Evolutionary conservation across 352 stramenopile genomes (phyloP).

Genomic region (Pythium brachiatum): DNA sequence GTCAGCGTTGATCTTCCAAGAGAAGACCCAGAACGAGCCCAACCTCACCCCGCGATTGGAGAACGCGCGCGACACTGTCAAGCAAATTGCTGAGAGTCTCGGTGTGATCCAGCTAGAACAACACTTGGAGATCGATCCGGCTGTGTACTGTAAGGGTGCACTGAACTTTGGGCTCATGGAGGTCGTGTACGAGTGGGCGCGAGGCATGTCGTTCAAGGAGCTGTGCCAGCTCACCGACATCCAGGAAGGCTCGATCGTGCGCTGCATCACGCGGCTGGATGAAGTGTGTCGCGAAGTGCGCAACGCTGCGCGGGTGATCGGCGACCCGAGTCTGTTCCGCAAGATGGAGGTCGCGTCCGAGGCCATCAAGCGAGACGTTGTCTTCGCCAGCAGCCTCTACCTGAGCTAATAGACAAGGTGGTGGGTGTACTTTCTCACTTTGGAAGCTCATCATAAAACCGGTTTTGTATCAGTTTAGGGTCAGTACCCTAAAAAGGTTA

Average conservation of each 20-base stretch:
- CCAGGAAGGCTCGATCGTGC: conserved; percentile 97
- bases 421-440: neutral
- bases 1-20: conserved; percentile 96
- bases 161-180: conserved; percentile 96
- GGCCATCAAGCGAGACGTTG: conserved; percentile 97
- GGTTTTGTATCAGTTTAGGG: neutral
- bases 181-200: conserved; percentile 98
- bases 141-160: conserved; percentile 88
- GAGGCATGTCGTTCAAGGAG: conserved; percentile 96
- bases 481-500: neutral
- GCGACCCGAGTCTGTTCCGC: conserved; percentile 94
- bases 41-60: conserved; percentile 71
- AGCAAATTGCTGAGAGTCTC: conserved; percentile 76
- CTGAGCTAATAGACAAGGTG: conserved; percentile 41
- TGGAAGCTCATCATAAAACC: neutral
- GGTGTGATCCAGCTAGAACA: conserved; percentile 82
- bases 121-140: conserved; percentile 86
- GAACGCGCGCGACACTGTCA: conserved; percentile 84
- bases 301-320: conserved; percentile 92
- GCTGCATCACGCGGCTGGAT: conserved; percentile 96
- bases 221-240: conserved; percentile 95
- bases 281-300: conserved; percentile 97
- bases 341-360: conserved; percentile 98
- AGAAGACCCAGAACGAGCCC: conserved; percentile 85
- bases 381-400: conserved; percentile 97